These are phyloP conservation scores for Cystofilobasidium macerans DNA, from an alignment of 768 basidiomycete species.

Conservation along the genomic window DNA sequence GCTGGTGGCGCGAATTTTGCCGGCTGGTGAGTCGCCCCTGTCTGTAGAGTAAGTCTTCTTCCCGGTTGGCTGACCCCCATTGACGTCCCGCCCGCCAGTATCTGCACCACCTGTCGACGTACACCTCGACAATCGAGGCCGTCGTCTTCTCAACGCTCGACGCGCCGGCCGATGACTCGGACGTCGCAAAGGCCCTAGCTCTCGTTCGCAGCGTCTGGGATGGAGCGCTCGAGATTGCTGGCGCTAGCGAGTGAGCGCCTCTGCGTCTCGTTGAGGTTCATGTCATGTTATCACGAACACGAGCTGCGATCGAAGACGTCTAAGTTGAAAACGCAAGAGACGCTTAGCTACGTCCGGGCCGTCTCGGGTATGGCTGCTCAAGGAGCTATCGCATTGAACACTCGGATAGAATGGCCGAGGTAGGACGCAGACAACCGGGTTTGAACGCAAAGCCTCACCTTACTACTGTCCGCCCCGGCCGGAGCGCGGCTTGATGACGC, in stretches of 20 bases:
- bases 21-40: constrained; percentile 49
- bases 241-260: not conserved
- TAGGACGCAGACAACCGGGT: too few species aligned
- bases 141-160: constrained; percentile 19
- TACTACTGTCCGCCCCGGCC: constrained; percentile 10
- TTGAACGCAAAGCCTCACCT: too few species aligned
- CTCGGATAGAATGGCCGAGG: too few species aligned
- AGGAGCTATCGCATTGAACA: too few species aligned
- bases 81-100: not conserved
- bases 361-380: too few species aligned
- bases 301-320: too few species aligned
- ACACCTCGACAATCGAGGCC: constrained; percentile 22
- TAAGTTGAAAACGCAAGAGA: too few species aligned
- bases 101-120: constrained; percentile 21
- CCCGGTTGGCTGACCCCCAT: not conserved
- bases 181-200: constrained; percentile 7
- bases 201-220: constrained; percentile 22
- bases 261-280: too few species aligned
- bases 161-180: not conserved
- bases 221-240: constrained; percentile 18
- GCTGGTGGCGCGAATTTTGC: constrained; percentile 84
- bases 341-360: too few species aligned
- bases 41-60: not conserved
- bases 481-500: constrained; percentile 1
- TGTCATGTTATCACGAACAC: too few species aligned